Evolutionary conservation across 1,139 yeast genomes (phyloP), one percentile per base, ranked within the genome.

Genomic region (Candida sp.): DNA sequence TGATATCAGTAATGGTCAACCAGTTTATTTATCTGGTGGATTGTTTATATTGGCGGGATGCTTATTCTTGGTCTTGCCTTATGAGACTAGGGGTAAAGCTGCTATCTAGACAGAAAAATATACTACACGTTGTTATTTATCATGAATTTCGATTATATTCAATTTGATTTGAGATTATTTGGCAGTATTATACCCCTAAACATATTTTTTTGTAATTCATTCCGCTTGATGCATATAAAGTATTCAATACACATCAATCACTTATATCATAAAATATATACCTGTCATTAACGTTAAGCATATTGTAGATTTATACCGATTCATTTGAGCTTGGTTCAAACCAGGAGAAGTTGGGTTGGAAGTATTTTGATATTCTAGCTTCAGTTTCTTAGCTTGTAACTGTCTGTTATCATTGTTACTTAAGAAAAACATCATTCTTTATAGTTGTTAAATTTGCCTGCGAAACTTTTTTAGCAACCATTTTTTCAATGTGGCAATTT

Each of bases 11-110:
- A 35, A 35, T 32, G 45, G 45, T 8, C 37, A 43, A 32, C 45
- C 45, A 12, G 45, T 43, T 22, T 43, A 33, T 30, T 22, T 43
- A 21, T 39, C 45, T 6, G 45, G 45, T 22, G 45, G 36, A 21
- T 40, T 43, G 30, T 43, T 35, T 32, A 35, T 43, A 5, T 29
- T 36, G 11, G 43, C 45, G 7, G 45, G 45, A 12, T 32, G 40
- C n/a, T 11, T 43, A 15, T 36, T 22, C 30, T 15, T 40, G 32
- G 40, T 38, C 23, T 35, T 37, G 11, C 45, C 45, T 7, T 43
- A 22, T 22, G 45, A 43, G 19, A 43, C 45, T 21, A 34, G 45
- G 40, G 42, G 42, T 7, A 39, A 15, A 12, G 44, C 44, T 7
- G 39, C 44, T 6, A 15, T 38, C 7, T 41, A 33, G 29, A 15